Evolutionary conservation across 2,329 filamentous ascomycete species (phyloP), one percentile per base, ranked within the genome.

Genomic region (Escovopsis sp.): DNA sequence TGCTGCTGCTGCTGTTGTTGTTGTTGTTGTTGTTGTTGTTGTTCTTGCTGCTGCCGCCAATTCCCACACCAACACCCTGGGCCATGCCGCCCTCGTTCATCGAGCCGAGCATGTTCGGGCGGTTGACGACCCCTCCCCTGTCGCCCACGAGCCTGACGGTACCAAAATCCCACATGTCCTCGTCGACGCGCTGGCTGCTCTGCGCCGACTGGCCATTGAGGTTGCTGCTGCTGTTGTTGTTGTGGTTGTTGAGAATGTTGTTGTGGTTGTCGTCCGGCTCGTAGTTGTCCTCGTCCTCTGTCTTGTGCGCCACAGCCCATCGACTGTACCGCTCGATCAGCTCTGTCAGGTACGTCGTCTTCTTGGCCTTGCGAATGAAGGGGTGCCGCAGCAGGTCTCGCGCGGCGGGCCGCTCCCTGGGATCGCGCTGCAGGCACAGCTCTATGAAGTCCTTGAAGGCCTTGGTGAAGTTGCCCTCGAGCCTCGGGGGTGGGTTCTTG

Each of bases 91-190:
- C 79, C 40, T 87, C 83, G 44, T 83, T 86, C 76, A 94, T 75
- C 0, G 76, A 66, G 45, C 79, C 68, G 13, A 74, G 62, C 3
- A 33, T 36, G 5, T 78, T 78, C 0, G 68, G 66, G 32, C 73
- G 61, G 31, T 60, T 60, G 7, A 70, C 50, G 1, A 72, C 51
- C 21, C 67, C 68, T 41, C 76, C 75, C 19, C 73, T 69, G 36
- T 78, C 74, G 23, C 70, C 72, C n/a, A 79, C 76, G 5, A 92
- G 77, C 38, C 87, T 72, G 35, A 98, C 84, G 0, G 90, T 98
- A 30, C 90, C 90, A 62, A 98, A 98, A 56, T 98, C 90, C 90
- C 90, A 98, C 52, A 96, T 74, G 54, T 96, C 90, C 53, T 94
- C 84, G 41, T 79, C 69, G 7, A 72, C 62, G 14, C 60, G 61